Evolutionary conservation across 192 early-diverging fungal genomes (phyloP), one percentile per base, ranked within the genome.

Genomic region (Tieghemiomyces parasiticus): DNA sequence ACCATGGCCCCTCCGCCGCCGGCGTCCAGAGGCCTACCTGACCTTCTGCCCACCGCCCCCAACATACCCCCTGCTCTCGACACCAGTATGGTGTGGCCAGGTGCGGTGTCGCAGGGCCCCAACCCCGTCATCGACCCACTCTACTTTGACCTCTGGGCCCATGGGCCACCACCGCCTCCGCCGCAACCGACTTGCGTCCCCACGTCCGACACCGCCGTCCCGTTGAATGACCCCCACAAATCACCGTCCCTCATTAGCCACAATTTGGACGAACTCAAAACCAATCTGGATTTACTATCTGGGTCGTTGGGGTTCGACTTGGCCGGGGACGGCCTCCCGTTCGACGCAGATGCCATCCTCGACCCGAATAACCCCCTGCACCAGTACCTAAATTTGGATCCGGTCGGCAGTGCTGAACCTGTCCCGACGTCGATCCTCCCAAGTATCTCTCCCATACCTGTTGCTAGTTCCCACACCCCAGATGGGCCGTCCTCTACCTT

Each of bases 231-330:
- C 34, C 13, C 55, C 35, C 38, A 42, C 6, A 38, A 58, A 58
- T 25, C 55, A 24, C 28, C 55, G n/a, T 9, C 55, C 55, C 34
- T 22, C 16, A 38, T 58, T n/a, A 19, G 13, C 33, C 22, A 58
- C 35, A 58, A 34, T 30, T 35, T 58, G 55, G 35, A 58, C 24
- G 33, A 58, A 28, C 33, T 58, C 34, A 58, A 38, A 4, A 22
- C 31, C 1, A 34, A 58, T 38, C 32, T 58, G n/a, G 55, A 58
- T 35, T 19, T 28, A 12, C 35, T 58, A 12, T 20, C 28, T 35
- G n/a, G 22, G 34, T 58, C 55, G 55, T n/a, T 58, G 4, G 55
- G 55, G 32, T 58, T 58, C n/a, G 34, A 52, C 26, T 24, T 52
- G 2, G 2, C 24, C 50, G 14, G 16, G 24, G 50, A 52, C 2